These are phyloP conservation scores for Botrytis pseudocinerea DNA, from an alignment of 2,329 filamentous ascomycete species.

Conservation along the genomic window DNA sequence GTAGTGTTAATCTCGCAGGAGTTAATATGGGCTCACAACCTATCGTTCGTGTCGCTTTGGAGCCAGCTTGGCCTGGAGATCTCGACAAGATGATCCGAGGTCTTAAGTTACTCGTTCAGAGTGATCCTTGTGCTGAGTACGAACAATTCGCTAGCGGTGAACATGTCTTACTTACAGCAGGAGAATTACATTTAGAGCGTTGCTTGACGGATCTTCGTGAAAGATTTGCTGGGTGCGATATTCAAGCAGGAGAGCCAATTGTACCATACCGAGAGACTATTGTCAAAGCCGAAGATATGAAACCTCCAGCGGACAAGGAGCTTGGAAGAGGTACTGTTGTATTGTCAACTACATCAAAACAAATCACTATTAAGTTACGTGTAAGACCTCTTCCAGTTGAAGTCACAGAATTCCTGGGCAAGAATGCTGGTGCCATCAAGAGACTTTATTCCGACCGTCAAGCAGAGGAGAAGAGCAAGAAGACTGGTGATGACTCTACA, in stretches of 20 bases:
- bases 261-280: conserved; percentile 96
- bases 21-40: conserved; percentile 79
- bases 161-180: conserved; percentile 91
- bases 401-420: conserved; percentile 82
- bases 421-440: conserved; percentile 78
- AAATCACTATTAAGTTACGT: conserved; percentile 73
- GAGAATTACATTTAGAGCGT: conserved; percentile 89
- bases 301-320: conserved; percentile 79
- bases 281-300: conserved; percentile 86
- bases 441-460: conserved; percentile 72
- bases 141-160: conserved; percentile 91
- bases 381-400: conserved; percentile 75
- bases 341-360: conserved; percentile 78
- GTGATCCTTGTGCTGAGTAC: conserved; percentile 93
- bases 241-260: conserved; percentile 90
- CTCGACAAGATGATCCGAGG: conserved; percentile 94
- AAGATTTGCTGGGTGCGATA: conserved; percentile 89
- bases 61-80: conserved; percentile 86
- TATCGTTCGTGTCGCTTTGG: conserved; percentile 94
- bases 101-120: conserved; percentile 83
- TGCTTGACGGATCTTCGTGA: conserved; percentile 93
- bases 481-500: conserved; percentile 31
- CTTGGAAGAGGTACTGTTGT: conserved; percentile 80
- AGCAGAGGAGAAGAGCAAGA: conserved; percentile 44
- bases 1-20: conserved; percentile 86